These are phyloP conservation scores for Didymella lethalis DNA, from an alignment of 2,329 filamentous ascomycete species.

Conservation along the genomic window DNA sequence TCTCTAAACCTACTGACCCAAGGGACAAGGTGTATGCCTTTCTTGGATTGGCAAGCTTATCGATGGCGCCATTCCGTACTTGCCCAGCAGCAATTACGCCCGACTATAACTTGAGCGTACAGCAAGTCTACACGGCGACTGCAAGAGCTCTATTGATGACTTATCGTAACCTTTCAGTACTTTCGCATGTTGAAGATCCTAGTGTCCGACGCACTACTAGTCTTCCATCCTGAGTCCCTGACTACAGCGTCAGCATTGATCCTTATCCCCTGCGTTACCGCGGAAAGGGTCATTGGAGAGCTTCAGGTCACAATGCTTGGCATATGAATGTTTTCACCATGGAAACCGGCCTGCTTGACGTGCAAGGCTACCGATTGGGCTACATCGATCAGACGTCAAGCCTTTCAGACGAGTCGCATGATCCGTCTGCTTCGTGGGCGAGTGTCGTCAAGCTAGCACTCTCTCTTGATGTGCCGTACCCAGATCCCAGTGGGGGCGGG, in stretches of 20 bases:
- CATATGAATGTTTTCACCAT: neutral
- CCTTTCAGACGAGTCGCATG: neutral
- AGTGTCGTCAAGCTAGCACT: neutral
- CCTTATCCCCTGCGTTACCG: constrained; percentile 38
- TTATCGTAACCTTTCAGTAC: neutral
- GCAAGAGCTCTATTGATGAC: neutral
- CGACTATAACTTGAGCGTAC: neutral
- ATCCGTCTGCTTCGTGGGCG: neutral
- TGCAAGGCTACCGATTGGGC: neutral
- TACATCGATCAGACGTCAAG: neutral
- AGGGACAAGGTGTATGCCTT: neutral
- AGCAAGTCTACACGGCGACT: neutral
- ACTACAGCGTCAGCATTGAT: constrained; percentile 33
- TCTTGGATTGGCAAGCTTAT: neutral
- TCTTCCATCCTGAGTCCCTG: constrained; percentile 41
- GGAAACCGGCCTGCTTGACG: neutral
- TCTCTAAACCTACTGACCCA: neutral
- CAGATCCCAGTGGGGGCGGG: neutral
- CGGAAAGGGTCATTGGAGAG: neutral
- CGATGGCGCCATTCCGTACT: neutral
- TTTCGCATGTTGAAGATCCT: constrained; percentile 22
- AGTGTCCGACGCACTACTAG: constrained; percentile 24
- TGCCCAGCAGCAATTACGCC: neutral
- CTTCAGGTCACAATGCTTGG: neutral
- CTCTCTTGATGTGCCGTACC: neutral